Evolutionary conservation across 2,329 filamentous ascomycete genomes (phyloP).

Genomic region (Remersonia thermophila): DNA sequence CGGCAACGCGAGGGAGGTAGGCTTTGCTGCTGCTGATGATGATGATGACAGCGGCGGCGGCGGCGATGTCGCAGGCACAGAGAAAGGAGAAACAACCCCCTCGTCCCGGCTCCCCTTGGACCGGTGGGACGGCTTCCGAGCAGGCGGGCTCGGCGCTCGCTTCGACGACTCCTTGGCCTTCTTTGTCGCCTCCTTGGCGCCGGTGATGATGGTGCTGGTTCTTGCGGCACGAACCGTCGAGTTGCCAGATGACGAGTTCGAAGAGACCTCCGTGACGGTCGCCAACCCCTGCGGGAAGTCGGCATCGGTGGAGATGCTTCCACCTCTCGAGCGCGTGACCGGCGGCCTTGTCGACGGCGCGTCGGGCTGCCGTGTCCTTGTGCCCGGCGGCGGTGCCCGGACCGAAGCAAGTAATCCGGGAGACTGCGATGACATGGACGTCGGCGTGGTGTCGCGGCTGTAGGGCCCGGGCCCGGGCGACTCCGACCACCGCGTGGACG

Average conservation of each 20-base stretch:
- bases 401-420: conserved; percentile 44
- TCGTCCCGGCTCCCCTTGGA: conserved; percentile 29
- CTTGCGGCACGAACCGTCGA: conserved; percentile 47
- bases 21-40: conserved; percentile 9
- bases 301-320: conserved; percentile 40
- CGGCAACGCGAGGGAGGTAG: conserved; percentile 11
- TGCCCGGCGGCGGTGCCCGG: conserved; percentile 33
- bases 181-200: conserved; percentile 33
- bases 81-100: conserved; percentile 24
- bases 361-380: conserved; percentile 36
- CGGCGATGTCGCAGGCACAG: conserved; percentile 20
- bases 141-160: conserved; percentile 47
- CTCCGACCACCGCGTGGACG: conserved; percentile 63
- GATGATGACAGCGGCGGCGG: conserved; percentile 11
- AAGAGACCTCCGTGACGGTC: conserved; percentile 50
- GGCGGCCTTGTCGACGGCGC: conserved; percentile 46
- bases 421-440: conserved; percentile 65
- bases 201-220: conserved; percentile 15
- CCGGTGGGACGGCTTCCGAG: conserved; percentile 49
- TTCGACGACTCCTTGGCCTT: conserved; percentile 33
- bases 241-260: conserved; percentile 60
- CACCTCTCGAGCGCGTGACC: conserved; percentile 44
- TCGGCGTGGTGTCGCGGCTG: conserved; percentile 67
- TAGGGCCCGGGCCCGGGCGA: conserved; percentile 58
- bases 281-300: conserved; percentile 47